phyloP scores from a whole-genome alignment of 768 basidiomycete species.

The Amanita exitialis region DNA sequence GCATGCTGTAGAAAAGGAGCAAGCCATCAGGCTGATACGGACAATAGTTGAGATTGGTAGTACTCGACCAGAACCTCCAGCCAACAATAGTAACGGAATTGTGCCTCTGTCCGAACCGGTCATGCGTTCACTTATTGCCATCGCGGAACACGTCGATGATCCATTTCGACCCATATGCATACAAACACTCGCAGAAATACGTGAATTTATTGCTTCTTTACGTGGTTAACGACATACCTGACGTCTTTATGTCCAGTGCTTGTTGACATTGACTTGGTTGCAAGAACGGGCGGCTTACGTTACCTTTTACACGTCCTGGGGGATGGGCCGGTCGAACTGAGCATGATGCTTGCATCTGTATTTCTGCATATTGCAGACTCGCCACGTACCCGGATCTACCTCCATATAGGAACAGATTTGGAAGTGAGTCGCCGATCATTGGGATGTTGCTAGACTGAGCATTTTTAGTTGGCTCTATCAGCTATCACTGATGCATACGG shows the following conservation, averaged over 20 bases:
- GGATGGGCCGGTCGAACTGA: slow-evolving; percentile 83
- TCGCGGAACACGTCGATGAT: slow-evolving; percentile 90
- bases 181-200: slow-evolving; percentile 83
- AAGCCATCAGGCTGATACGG: slow-evolving; percentile 85
- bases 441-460: neutral
- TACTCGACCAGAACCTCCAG: slow-evolving; percentile 35
- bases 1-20: slow-evolving; percentile 79
- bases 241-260: slow-evolving; percentile 43
- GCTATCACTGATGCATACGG: slow-evolving; percentile 92
- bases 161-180: slow-evolving; percentile 75
- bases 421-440: slow-evolving; percentile 49
- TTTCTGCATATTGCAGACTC: slow-evolving; percentile 82
- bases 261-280: slow-evolving; percentile 77
- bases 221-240: neutral
- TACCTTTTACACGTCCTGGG: slow-evolving; percentile 79
- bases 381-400: slow-evolving; percentile 68
- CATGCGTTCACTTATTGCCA: slow-evolving; percentile 83
- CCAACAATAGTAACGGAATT: slow-evolving; percentile 29
- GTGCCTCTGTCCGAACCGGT: slow-evolving; percentile 66
- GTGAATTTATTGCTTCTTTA: slow-evolving; percentile 34
- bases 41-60: slow-evolving; percentile 71
- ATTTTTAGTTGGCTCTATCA: slow-evolving; percentile 64
- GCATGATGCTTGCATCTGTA: slow-evolving; percentile 65
- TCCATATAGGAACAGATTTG: slow-evolving; percentile 77
- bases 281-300: slow-evolving; percentile 74